Evolutionary conservation across 495 filamentous ascomycete genomes (phyloP).

Genomic region (Neurospora sp.): DNA sequence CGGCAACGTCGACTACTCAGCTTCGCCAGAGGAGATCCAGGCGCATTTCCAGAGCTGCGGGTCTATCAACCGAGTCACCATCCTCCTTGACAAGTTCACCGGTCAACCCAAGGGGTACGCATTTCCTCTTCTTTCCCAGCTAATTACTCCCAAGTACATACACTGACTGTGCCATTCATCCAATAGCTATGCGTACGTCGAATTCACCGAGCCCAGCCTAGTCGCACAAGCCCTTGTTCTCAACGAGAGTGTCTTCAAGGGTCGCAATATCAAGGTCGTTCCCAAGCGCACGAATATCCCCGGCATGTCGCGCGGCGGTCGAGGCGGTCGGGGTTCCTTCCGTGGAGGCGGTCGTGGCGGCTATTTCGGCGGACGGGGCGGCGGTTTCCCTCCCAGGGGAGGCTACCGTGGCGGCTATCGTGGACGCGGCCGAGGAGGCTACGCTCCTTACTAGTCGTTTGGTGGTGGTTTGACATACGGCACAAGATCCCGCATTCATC

Average conservation of each 20-base stretch:
- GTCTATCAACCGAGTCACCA: constrained; percentile 96
- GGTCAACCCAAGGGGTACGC: constrained; percentile 92
- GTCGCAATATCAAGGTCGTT: constrained; percentile 90
- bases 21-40: constrained; percentile 97
- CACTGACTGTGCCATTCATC: neutral
- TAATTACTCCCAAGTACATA: neutral
- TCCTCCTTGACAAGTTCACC: constrained; percentile 93
- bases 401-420: constrained; percentile 77
- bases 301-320: constrained; percentile 72
- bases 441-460: constrained; percentile 58
- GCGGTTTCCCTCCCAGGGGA: constrained; percentile 53
- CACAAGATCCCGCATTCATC: neutral
- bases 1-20: constrained; percentile 97
- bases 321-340: constrained; percentile 46
- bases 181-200: constrained; percentile 92
- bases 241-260: constrained; percentile 94
- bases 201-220: constrained; percentile 90
- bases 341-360: constrained; percentile 50
- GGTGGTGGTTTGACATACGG: constrained; percentile 1
- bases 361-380: constrained; percentile 38
- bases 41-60: constrained; percentile 97
- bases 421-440: constrained; percentile 61
- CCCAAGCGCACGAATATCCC: constrained; percentile 97
- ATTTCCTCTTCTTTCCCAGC: neutral
- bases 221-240: constrained; percentile 89